These are phyloP conservation scores for Leishmania lainsoni DNA, from an alignment of 208 protist species.

Conservation along the genomic window DNA sequence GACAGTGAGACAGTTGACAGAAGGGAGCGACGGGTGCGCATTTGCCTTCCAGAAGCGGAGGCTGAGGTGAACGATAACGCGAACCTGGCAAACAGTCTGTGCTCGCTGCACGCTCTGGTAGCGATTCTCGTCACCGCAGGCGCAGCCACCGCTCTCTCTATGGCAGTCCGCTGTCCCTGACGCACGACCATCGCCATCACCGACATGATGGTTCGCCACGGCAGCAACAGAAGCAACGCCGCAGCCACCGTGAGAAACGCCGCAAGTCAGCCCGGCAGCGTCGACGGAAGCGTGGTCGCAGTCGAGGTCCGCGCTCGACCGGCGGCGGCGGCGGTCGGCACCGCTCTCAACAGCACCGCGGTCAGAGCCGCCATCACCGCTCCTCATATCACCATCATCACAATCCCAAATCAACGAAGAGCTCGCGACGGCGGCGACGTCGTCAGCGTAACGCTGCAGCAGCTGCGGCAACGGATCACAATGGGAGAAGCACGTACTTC, in stretches of 20 bases:
- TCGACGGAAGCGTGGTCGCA: constrained; percentile 28
- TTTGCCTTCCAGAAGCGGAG: constrained; percentile 21
- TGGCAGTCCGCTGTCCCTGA: neutral
- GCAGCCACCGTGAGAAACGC: constrained; percentile 34
- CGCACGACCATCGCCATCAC: neutral
- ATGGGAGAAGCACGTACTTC: constrained; percentile 12
- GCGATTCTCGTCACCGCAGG: constrained; percentile 7
- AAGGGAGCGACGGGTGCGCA: constrained; percentile 18
- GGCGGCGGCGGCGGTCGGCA: constrained; percentile 33
- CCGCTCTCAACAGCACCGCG: constrained; percentile 33
- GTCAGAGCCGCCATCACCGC: constrained; percentile 29
- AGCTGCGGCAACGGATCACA: constrained; percentile 4
- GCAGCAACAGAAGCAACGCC: constrained; percentile 20
- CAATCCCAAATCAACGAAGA: constrained; percentile 45
- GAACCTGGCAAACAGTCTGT: neutral
- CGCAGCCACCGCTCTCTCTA: neutral
- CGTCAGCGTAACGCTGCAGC: constrained; percentile 40
- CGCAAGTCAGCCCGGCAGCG: constrained; percentile 35
- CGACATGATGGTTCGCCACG: constrained; percentile 5
- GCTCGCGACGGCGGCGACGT: constrained; percentile 42
- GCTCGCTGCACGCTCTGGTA: neutral
- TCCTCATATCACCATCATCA: constrained; percentile 28
- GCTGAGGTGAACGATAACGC: neutral
- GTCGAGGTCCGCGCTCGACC: constrained; percentile 30
- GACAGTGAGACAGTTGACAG: neutral